Base-by-base conservation (phyloP, 2,329 filamentous ascomycete genomes). In the Phaeosphaeria sp. region DNA sequence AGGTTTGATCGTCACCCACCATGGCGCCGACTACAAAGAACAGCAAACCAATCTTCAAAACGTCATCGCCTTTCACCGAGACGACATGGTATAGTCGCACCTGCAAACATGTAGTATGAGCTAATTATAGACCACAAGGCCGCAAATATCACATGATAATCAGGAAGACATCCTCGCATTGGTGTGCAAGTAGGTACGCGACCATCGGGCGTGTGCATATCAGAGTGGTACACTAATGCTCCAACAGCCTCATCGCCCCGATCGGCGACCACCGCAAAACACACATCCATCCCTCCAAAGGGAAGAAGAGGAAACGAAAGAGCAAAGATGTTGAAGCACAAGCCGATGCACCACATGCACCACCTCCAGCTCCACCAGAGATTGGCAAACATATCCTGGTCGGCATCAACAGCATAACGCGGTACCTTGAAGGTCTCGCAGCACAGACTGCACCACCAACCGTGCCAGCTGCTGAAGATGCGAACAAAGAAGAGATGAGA, bases 121-220 rank as follows among this genome's bases (percentile, higher is more conserved):
- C n/a, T n/a, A n/a, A n/a, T n/a, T n/a, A n/a, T 36, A 69, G 48
- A 21, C 27, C 39, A 2, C 6, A 49, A 92, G 89, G 88, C 89
- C 89, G 7, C 74, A 82, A 43, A 81, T 90, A 44, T 79, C 81
- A 1, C 70, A 77, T 18, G 79, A 86, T 49, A 81, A 90, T 51
- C 87, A 91, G 73, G 83, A 88, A 51, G 81, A 82, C 3, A 88
- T 91, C 39, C 71, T 91, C 9, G 87, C 91, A 61, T 79, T 92
- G 49, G 80, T 91, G 5, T 90, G 86, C 84, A 84, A 81, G 89
- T 91, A 82, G 66, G 79, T 76, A 60, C 48, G 60, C 59, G 51
- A 24, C 11, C 25, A 56, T 33, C 17, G 9, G 11, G 21, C 1
- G n/a, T 22, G 17, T 20, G 27, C 44, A 30, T 30, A 30, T 45